Evolutionary conservation across 208 protist genomes (phyloP), one percentile per base, ranked within the genome.

Genomic region (Wallacemonas collosoma): DNA sequence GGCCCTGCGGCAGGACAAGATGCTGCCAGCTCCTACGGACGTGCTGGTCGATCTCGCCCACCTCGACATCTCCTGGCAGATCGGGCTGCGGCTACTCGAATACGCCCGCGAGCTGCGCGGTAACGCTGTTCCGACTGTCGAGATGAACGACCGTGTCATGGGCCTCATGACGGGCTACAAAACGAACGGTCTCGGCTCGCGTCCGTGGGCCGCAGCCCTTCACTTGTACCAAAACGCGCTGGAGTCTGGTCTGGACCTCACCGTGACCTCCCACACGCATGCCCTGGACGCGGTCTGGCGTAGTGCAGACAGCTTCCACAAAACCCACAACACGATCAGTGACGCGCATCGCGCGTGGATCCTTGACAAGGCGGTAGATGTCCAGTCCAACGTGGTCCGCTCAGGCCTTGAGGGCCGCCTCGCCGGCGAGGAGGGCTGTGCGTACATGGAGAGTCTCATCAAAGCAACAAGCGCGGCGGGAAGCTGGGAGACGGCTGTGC

Each of bases 221-320:
- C 17, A 57, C 53, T 54, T 96, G 43, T 96, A 96, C 80, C 62
- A 81, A 17, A 0, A 63, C 15, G 71, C 80, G 14, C 47, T 80
- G 15, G 9, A 12, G 9, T 86, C 83, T 8, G 91, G 87, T 9
- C 89, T 93, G 66, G 82, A 88, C 1, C 70, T 79, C 2, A 87
- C 75, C 0, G 57, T 92, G 15, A 79, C 80, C 40, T 87, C 87
- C 1, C 87, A 96, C 76, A 79, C 88, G 2, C 77, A 84, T 53
- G 91, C 91, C 9, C 68, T 96, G 17, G 88, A 94, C 51, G 91
- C 91, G 0, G 69, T 96, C n/a, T 96, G 91, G 89, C 87, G 91
- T 43, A 79, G 88, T 50, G 84, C 67, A 1, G 88, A 93, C 45
- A 72, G 11, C 2, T 95, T 93, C 61, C 86, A 88, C 57, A 77